Evolutionary conservation across 768 basidiomycete genomes (phyloP), one percentile per base, ranked within the genome.

Genomic region (Dendrothele bispora): DNA sequence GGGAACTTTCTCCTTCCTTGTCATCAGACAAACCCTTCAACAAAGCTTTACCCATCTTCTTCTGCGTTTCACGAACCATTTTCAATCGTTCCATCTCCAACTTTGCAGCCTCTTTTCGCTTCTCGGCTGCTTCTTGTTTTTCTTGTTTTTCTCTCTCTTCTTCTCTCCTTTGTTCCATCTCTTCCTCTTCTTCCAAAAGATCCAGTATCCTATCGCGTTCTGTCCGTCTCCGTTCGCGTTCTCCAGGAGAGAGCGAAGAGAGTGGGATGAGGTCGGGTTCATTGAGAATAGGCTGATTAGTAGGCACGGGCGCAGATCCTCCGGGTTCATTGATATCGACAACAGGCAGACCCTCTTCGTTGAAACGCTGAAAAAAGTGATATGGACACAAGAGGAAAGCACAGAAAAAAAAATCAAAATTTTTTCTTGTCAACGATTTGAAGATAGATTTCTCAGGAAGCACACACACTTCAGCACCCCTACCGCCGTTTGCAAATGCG

Each of bases 321-420:
- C 58, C 65, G 18, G 80, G 81, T 58, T 91, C 89, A 25, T 75
- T 77, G 48, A 91, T 84, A 29, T 91, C 89, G 50, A 90, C 72
- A 52, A 91, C 84, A 10, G 88, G 88, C 30, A 88, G 76, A 3
- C 87, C 88, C 39, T 91, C 88, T 56, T 89, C 86, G 56, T 86
- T 87, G 32, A 85, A 55, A 43, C 84, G 70, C 88, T 90, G 50
- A 29, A 25, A 53, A 58, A n/a, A n/a, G n/a, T n/a, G n/a, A n/a
- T n/a, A n/a, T n/a, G n/a, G n/a, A n/a, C n/a, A n/a, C n/a, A n/a
- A n/a, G n/a, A n/a, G n/a, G n/a, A n/a, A n/a, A n/a, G n/a, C n/a
- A n/a, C 52, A 44, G 51, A 60, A 55, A 49, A 56, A 51, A 21
- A 21, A 24, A 40, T 8, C 14, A 40, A 22, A 21, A 15, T 15